Base-by-base conservation (phyloP, 192 early-diverging fungal genomes). In the Thamnidium elegans region DNA sequence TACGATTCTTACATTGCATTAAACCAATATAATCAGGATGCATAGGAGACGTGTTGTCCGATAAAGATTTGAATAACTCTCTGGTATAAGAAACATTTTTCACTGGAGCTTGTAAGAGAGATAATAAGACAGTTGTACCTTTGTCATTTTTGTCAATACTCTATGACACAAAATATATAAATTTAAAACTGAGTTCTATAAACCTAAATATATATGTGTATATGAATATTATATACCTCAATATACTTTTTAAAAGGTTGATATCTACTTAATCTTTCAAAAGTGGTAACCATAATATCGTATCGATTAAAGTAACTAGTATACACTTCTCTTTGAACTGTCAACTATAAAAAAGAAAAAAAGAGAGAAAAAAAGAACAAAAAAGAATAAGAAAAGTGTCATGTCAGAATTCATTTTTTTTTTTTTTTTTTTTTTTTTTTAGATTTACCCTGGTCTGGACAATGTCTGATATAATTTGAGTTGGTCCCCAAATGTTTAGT, bases 381-480 rank as follows among this genome's bases (percentile, higher is more conserved):
- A 20, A 42, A 44, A 20, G 13, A 50, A 34, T n/a, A 55, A 48
- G 19, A 20, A 34, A 19, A 32, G 15, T 42, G 7, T 26, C 26
- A 26, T 42, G 7, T 26, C 26, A 26, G 26, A 26, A 39, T 39
- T 39, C 5, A 39, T 39, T 39, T 39, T 3, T 36, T 36, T 36
- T 36, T 36, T 36, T 36, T 36, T 36, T 36, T 36, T 36, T 36
- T 36, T 36, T 36, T 36, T 7, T 34, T 2, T 53, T 43, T 34
- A 7, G n/a, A 55, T 44, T 70, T 63, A 71, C 74, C 39, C 50
- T 63, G 20, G 32, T 32, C 39, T 68, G 69, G 42, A 76, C 58
- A 31, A 76, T 52, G 59, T 76, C 74, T 17, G 68, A 70, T 20
- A 70, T 62, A 15, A 76, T 76, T 53, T 76, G 74, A 2, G 74